Conservation (phyloP, 2,329 filamentous ascomycete genomes). For the Raffaelea arxii region DNA sequence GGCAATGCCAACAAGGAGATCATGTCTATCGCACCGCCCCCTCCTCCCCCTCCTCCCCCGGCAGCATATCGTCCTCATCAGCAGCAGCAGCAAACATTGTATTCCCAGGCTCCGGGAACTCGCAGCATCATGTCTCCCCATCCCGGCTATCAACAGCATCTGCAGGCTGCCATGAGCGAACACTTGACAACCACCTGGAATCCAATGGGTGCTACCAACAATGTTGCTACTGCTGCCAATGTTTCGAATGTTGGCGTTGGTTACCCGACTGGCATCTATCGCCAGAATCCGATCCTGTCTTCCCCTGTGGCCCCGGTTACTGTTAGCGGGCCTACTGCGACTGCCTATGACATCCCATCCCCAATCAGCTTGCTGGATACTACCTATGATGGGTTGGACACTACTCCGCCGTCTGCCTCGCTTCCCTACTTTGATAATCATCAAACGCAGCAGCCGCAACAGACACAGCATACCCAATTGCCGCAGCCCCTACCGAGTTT, state of each 20-base stretch:
- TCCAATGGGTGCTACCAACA: no score
- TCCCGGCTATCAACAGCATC: slow-evolving; percentile 39
- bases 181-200: slow-evolving; percentile 30
- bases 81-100: slow-evolving; percentile 2
- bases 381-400: slow-evolving; percentile 25
- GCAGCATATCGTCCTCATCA: neutral
- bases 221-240: no score
- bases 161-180: slow-evolving; percentile 47
- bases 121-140: slow-evolving; percentile 45
- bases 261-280: slow-evolving; percentile 1
- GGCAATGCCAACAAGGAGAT: slow-evolving; percentile 7
- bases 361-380: slow-evolving; percentile 34
- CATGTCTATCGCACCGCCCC: neutral
- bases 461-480: neutral
- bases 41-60: neutral
- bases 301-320: neutral
- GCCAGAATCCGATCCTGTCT: slow-evolving; percentile 2
- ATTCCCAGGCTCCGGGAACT: slow-evolving; percentile 5
- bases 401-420: slow-evolving; percentile 44
- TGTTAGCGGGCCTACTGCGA: no score
- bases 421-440: slow-evolving; percentile 23
- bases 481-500: neutral
- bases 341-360: slow-evolving; percentile 10
- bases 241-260: neutral
- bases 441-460: slow-evolving; percentile 1